Evolutionary conservation across 345 rosid species (phyloP).

Genomic region (Arabidopsis arenosa): DNA sequence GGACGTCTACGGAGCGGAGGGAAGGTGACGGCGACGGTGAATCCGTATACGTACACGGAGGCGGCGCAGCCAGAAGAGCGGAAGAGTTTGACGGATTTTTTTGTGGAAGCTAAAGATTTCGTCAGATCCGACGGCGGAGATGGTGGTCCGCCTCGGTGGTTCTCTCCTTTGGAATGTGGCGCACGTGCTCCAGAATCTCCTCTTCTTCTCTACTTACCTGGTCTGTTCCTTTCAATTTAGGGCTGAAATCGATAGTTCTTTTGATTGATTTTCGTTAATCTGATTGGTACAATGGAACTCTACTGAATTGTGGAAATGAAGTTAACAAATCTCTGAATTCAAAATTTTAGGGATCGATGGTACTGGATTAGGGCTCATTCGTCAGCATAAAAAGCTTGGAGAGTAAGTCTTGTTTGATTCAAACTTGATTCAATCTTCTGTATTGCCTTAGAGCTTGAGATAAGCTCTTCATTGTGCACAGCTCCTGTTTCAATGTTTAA

Average conservation of each 20-base stretch:
- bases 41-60: slow-evolving; percentile 37
- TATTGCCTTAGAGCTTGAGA: neutral
- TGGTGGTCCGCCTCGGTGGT: slow-evolving; percentile 74
- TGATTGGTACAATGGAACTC: neutral
- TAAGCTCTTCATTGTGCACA: neutral
- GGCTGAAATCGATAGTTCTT: neutral
- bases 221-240: slow-evolving; percentile 36
- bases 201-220: slow-evolving; percentile 65
- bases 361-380: slow-evolving; percentile 70
- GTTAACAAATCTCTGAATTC: neutral
- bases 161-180: slow-evolving; percentile 63
- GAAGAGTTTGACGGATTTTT: slow-evolving; percentile 51
- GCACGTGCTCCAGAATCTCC: slow-evolving; percentile 50
- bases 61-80: slow-evolving; percentile 36
- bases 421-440: neutral
- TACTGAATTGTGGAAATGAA: neutral
- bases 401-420: slow-evolving; percentile 46
- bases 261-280: neutral
- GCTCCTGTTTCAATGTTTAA: neutral
- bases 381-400: slow-evolving; percentile 63
- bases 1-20: neutral
- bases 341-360: slow-evolving; percentile 69
- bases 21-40: slow-evolving; percentile 20
- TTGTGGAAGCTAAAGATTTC: slow-evolving; percentile 48
- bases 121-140: slow-evolving; percentile 53